Conservation (phyloP, 192 early-diverging fungal genomes). For the Lobosporangium transversale region DNA sequence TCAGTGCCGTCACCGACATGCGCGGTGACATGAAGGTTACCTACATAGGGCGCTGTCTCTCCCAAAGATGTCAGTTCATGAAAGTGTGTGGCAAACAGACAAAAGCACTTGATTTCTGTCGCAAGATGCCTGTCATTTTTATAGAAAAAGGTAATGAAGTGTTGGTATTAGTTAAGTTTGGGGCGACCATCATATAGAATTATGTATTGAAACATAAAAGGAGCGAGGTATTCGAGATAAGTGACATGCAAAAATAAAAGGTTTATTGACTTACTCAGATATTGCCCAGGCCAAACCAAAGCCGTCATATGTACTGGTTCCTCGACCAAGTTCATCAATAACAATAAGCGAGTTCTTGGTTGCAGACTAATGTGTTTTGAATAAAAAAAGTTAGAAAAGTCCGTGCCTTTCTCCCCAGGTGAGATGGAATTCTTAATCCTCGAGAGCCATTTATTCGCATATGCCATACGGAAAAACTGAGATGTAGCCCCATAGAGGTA, state of each 20-base stretch:
- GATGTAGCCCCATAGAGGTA: too few species aligned
- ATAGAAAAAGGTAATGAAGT: too few species aligned
- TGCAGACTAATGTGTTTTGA: slow-evolving; percentile 77
- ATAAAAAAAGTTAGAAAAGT: slow-evolving; percentile 8
- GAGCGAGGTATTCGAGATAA: too few species aligned
- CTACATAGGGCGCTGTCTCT: slow-evolving; percentile 74
- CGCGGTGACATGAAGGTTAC: slow-evolving; percentile 91
- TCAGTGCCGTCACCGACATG: slow-evolving; percentile 51
- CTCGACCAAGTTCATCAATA: slow-evolving; percentile 95
- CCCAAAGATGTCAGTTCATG: slow-evolving; percentile 93
- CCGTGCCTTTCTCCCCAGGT: too few species aligned
- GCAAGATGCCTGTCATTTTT: slow-evolving; percentile 74
- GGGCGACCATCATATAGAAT: too few species aligned
- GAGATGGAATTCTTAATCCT: too few species aligned
- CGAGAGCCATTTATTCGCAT: too few species aligned
- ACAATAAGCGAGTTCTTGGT: slow-evolving; percentile 88
- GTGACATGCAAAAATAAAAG: too few species aligned
- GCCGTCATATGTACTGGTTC: slow-evolving; percentile 98
- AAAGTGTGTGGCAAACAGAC: slow-evolving; percentile 97
- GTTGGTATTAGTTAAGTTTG: too few species aligned
- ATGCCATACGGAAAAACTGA: slow-evolving; percentile 20
- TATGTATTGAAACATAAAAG: too few species aligned
- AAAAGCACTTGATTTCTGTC: slow-evolving; percentile 72
- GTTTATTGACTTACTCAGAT: slow-evolving; percentile 78
- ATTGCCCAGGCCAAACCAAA: slow-evolving; percentile 99